Evolutionary conservation across 176 grass and related monocot species (phyloP), one percentile per base, ranked within the genome.

Genomic region (Stipa capillata): DNA sequence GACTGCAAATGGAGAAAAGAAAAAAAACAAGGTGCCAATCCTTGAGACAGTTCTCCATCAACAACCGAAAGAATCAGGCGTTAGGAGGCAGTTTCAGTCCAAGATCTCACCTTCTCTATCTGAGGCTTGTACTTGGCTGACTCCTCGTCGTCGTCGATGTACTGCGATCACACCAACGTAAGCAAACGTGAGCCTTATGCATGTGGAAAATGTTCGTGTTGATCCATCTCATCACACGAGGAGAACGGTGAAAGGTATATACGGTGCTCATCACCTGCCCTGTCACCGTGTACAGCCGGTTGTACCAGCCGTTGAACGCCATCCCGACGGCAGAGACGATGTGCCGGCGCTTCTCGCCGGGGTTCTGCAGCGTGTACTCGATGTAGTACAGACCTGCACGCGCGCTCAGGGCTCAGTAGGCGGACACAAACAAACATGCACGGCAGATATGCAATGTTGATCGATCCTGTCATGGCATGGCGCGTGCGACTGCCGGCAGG

Each of bases 241-340:
- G 14, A 11, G 21, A 79, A n/a, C n/a, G 58, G 25, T 41, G 32
- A 76, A 32, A 70, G 20, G 75, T 78, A 25, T 56, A 9, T 23
- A 5, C 16, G 1, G 3, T 18, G 27, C 18, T 25, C 37, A 45
- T 41, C 53, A 91, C 91, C 87, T 91, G 94, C 54, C 96, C 92
- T 13, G 96, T 99, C 65, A 99, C 90, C 31, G 92, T 99, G 80
- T 99, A 95, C 17, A 99, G 85, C 33, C 90, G 60, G 51, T 95
- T 95, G 85, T 95, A 93, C 92, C 92, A 95, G 73, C 90, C 96
- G 87, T 98, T 92, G 80, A 85, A 92, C 17, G 92, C 87, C 81
- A 98, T 86, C 41, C 96, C 96, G 42, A 94, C 78, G 36, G 84
- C 90, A 20, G 87, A 94, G 51, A 98, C 35, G 85, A 98, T 87